Conservation (phyloP, 2,329 filamentous ascomycete species). For the Arthroderma uncinatum region DNA sequence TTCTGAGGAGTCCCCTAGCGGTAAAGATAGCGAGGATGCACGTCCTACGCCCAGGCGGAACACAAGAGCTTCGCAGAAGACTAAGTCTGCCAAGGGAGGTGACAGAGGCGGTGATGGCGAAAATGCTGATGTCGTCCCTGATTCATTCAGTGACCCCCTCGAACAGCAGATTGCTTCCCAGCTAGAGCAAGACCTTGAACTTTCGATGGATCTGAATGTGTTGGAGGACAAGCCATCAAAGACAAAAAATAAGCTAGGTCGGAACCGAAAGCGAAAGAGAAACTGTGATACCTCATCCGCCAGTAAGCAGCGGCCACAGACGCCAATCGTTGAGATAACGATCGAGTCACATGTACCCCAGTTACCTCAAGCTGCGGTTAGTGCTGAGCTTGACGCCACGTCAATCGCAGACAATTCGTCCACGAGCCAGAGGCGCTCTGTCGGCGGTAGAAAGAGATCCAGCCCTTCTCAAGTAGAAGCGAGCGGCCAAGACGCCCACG, state of each 20-base stretch:
- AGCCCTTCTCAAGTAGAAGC: background rate
- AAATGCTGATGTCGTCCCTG: constrained; percentile 15
- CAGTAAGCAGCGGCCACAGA: background rate
- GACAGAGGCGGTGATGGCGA: background rate
- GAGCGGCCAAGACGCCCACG: background rate
- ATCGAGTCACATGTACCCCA: background rate
- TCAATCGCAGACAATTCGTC: background rate
- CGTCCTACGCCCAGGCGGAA: background rate
- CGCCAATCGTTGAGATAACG: background rate
- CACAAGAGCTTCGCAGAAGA: no score
- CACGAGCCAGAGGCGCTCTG: background rate
- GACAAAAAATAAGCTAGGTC: constrained; percentile 1
- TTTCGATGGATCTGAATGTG: constrained; percentile 25
- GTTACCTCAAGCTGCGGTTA: background rate
- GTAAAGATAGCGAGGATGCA: background rate
- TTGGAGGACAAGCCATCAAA: constrained; percentile 4
- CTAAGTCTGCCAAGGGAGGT: background rate
- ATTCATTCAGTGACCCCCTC: constrained; percentile 32
- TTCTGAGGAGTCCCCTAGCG: background rate
- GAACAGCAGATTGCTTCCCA: constrained; percentile 37
- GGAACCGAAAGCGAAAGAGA: constrained; percentile 24
- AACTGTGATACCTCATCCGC: background rate
- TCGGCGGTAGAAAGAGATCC: background rate
- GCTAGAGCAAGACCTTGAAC: constrained; percentile 34
- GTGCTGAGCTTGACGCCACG: background rate